These are phyloP conservation scores for Sinapis alba DNA, from an alignment of 441 rosid genomes.

Conservation along the genomic window DNA sequence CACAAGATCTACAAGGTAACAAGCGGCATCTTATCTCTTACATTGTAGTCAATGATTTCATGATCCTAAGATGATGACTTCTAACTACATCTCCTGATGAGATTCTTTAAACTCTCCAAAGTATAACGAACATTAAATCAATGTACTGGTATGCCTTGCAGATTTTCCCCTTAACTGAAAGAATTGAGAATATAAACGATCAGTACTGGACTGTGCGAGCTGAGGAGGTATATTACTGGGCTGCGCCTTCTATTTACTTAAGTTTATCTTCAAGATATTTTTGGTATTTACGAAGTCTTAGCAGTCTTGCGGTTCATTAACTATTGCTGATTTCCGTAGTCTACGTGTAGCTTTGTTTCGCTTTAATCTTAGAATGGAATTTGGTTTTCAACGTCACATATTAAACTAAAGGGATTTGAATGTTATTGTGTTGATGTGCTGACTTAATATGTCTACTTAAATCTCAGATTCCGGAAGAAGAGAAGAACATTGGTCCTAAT, in stretches of 20 bases:
- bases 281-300: neutral
- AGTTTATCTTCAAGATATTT: neutral
- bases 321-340: constrained; percentile 1
- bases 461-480: constrained; percentile 76
- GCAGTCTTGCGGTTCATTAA: neutral
- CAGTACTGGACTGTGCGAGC: constrained; percentile 82
- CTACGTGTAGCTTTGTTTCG: constrained; percentile 4
- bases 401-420: neutral
- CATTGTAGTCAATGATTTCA: neutral
- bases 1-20: constrained; percentile 78
- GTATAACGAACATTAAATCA: constrained; percentile 2
- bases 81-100: constrained; percentile 9
- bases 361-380: neutral
- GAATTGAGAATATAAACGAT: constrained; percentile 77
- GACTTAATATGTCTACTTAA: neutral
- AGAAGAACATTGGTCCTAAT: constrained; percentile 71
- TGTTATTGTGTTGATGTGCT: neutral
- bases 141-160: constrained; percentile 38
- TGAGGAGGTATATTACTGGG: constrained; percentile 60
- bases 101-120: neutral
- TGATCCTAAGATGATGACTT: constrained; percentile 9
- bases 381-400: constrained; percentile 9
- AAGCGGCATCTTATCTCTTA: neutral
- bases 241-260: neutral
- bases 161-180: constrained; percentile 68